A percentile compares a stretch with the other conserved stretches of the same genome.
phyloP scores from a whole-genome alignment of 495 filamentous ascomycete genomes.

The Chaetomium fimeti region DNA sequence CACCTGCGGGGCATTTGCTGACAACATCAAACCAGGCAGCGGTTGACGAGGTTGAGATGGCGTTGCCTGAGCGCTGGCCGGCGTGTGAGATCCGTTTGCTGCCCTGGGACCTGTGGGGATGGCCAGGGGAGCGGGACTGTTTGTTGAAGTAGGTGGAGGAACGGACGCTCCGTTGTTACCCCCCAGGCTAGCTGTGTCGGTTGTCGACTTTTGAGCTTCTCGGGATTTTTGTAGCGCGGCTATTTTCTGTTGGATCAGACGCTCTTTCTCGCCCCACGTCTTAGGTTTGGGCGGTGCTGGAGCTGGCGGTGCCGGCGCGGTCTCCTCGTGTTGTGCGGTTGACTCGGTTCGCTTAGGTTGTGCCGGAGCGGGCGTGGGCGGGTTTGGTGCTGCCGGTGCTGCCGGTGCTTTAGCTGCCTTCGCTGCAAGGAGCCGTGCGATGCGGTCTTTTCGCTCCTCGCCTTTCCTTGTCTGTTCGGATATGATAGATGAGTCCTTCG shows the following conservation, averaged over 20 bases:
- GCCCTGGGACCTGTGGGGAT: conserved; percentile 10
- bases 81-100: background rate
- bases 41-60: conserved; percentile 4
- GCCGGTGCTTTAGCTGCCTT: conserved; percentile 41
- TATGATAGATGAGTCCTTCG: conserved; percentile 18
- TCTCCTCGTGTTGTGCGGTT: conserved; percentile 16
- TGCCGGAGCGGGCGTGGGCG: conserved; percentile 13
- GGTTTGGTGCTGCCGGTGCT: conserved; percentile 8
- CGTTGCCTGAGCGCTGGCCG: background rate
- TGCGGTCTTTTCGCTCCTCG: conserved; percentile 73
- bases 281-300: conserved; percentile 34
- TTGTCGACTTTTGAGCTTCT: conserved; percentile 24
- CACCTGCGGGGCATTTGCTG: conserved; percentile 15
- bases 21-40: conserved; percentile 21
- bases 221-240: conserved; percentile 46
- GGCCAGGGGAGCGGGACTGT: background rate
- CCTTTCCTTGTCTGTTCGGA: conserved; percentile 44
- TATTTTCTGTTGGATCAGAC: conserved; percentile 48
- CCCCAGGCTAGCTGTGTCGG: conserved; percentile 9
- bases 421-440: conserved; percentile 68
- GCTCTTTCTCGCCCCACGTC: conserved; percentile 46
- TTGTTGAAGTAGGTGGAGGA: background rate
- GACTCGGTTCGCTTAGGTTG: conserved; percentile 20
- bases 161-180: background rate
- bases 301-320: conserved; percentile 13